Conservation (phyloP, 192 early-diverging fungal species). For the Linnemannia elongata region DNA sequence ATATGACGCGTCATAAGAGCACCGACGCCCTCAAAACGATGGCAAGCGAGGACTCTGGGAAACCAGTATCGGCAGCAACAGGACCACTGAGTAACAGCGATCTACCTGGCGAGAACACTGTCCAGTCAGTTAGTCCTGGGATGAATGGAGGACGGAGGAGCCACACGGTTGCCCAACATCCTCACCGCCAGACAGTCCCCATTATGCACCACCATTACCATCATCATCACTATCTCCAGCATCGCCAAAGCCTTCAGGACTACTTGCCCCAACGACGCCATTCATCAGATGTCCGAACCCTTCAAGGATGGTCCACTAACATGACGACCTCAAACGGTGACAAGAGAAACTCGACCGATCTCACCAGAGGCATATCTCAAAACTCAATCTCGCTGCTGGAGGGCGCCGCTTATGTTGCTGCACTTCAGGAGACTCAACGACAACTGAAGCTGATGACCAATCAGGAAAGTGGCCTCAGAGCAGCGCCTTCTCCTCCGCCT, state of each 20-base stretch:
- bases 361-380: neutral
- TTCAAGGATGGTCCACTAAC: slow-evolving; percentile 16
- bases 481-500: neutral
- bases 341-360: neutral
- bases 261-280: slow-evolving; percentile 27
- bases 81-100: neutral
- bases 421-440: slow-evolving; percentile 35
- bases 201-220: slow-evolving; percentile 37
- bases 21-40: slow-evolving; percentile 5
- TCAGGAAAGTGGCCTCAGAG: slow-evolving; percentile 1
- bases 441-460: slow-evolving; percentile 5
- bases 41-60: neutral
- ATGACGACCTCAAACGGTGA: neutral
- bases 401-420: slow-evolving; percentile 32
- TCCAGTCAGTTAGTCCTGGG: neutral
- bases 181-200: slow-evolving; percentile 36
- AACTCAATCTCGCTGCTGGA: slow-evolving; percentile 15
- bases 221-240: slow-evolving; percentile 29
- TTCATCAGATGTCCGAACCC: slow-evolving; percentile 28
- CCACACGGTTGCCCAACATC: slow-evolving; percentile 27
- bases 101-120: neutral
- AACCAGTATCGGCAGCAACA: neutral
- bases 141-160: slow-evolving; percentile 3
- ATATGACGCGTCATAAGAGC: slow-evolving; percentile 18
- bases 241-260: slow-evolving; percentile 17